Base-by-base conservation (phyloP, 2,329 filamentous ascomycete genomes). In the Cryphonectria naterciae region DNA sequence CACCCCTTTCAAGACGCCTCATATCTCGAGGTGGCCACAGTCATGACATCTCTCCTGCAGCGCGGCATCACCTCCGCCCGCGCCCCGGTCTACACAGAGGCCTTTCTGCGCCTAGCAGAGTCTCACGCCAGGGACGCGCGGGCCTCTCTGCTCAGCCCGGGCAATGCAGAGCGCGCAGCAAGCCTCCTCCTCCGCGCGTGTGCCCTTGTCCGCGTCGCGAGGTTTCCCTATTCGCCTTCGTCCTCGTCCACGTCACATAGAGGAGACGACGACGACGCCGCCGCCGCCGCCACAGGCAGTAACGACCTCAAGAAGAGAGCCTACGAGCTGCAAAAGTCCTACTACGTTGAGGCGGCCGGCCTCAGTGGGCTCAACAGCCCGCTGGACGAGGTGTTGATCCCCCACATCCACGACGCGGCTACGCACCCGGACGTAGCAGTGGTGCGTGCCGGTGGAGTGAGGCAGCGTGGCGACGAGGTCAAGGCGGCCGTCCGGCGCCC, bases 1-100 rank as follows among this genome's bases (percentile, higher is more conserved):
- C 49, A 93, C 75, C 90, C 91, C 0, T 94, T 94, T 83, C 92
- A 94, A 83, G 92, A 94, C 79, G 88, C 89, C 65, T 82, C 85
- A 4, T 86, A 87, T 70, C 84, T 88, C 70, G 92, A 94, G 79
- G 93, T 94, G 77, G 85, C 87, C 75, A 90, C 90, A 25, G 85
- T 94, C 43, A 92, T 93, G 66, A 78, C 86, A n/a, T 81, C 87
- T 69, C 81, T 94, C 61, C 87, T 91, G 64, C 80, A 85, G 81
- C 81, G 87, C 76, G 82, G 87, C 75, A 85, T 91, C 78, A 88
- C 91, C 78, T 89, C 93, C 75, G 89, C 88, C 17, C 90, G 88
- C 74, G 88, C 87, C 73, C 82, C 89, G 63, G 86, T 82, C 35
- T 94, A 93, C 80, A 92, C 92, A 0, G 79, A 85, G 52, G 82